These are phyloP conservation scores for Kuraishia piskuri DNA, from an alignment of 805 yeast genomes.

Conservation along the genomic window DNA sequence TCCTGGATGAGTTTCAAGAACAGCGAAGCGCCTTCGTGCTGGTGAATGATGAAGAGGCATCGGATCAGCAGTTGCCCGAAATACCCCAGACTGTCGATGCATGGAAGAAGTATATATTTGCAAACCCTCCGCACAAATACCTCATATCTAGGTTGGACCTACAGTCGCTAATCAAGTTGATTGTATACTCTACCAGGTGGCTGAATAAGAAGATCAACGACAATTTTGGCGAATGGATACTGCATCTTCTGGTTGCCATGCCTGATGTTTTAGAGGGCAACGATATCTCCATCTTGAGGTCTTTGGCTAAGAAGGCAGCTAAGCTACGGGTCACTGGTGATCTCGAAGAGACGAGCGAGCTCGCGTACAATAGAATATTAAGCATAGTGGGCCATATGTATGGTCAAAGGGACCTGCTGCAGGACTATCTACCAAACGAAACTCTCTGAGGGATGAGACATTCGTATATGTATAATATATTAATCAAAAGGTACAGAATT, in stretches of 20 bases:
- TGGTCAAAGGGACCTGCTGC: slow-evolving; percentile 18
- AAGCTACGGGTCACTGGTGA: slow-evolving; percentile 14
- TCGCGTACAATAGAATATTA: slow-evolving; percentile 11
- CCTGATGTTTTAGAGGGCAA: slow-evolving; percentile 28
- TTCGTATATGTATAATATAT: too few relatives aligned
- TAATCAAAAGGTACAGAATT: too few relatives aligned
- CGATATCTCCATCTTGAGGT: slow-evolving; percentile 32
- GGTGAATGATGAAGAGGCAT: slow-evolving; percentile 7
- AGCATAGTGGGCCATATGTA: slow-evolving; percentile 13
- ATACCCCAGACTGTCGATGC: slow-evolving; percentile 27
- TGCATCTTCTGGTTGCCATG: slow-evolving; percentile 26
- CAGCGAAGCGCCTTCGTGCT: slow-evolving; percentile 10
- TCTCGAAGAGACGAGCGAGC: slow-evolving; percentile 11
- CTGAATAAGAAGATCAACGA: slow-evolving; percentile 20
- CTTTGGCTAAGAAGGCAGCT: slow-evolving; percentile 27
- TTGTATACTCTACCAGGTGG: slow-evolving; percentile 37
- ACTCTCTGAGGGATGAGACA: not conserved
- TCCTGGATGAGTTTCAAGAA: slow-evolving; percentile 9
- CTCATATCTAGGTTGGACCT: slow-evolving; percentile 27
- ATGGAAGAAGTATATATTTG: slow-evolving; percentile 33
- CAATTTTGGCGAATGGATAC: slow-evolving; percentile 29
- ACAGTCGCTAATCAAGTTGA: slow-evolving; percentile 22
- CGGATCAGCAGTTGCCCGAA: slow-evolving; percentile 12
- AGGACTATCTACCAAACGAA: not conserved
- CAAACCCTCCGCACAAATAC: slow-evolving; percentile 22